Percentiles rank a stretch among this genome's conserved stretches.
Conservation (phyloP, 495 filamentous ascomycete genomes). For the Hypoxylon perforatum region DNA sequence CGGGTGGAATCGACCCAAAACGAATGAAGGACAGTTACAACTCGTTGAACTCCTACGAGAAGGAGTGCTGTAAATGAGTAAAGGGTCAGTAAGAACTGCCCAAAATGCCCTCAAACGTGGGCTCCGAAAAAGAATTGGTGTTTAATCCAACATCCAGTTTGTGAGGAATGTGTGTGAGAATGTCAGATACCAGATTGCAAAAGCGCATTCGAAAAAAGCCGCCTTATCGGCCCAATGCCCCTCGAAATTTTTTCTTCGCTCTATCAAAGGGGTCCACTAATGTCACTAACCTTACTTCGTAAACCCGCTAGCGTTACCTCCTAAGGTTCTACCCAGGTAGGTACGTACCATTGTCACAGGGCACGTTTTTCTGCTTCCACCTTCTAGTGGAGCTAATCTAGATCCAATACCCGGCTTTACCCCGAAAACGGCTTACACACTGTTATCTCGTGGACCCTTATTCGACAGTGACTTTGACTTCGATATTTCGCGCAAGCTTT, state of each 20-base stretch:
- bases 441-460: conserved; percentile 1
- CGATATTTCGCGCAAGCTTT: not conserved
- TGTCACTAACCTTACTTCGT: not conserved
- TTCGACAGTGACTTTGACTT: not conserved
- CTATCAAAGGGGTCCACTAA: conserved; percentile 25
- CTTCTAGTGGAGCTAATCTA: conserved; percentile 33
- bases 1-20: conserved; percentile 11
- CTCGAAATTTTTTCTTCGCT: conserved; percentile 36
- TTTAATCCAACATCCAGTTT: conserved; percentile 31
- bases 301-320: not conserved
- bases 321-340: too few relatives aligned
- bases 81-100: conserved; percentile 29
- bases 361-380: conserved; percentile 24
- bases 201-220: conserved; percentile 27
- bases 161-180: conserved; percentile 18
- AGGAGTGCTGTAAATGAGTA: conserved; percentile 9
- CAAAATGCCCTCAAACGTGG: conserved; percentile 33
- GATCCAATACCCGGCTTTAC: conserved; percentile 13
- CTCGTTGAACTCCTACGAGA: not conserved
- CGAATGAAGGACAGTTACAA: conserved; percentile 15
- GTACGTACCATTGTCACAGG: conserved; percentile 21
- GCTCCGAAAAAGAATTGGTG: conserved; percentile 23
- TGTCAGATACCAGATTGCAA: conserved; percentile 13
- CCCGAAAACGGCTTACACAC: not conserved
- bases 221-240: conserved; percentile 32